phyloP scores from a whole-genome alignment of 345 rosid species.

The Euphorbia tirucalli region DNA sequence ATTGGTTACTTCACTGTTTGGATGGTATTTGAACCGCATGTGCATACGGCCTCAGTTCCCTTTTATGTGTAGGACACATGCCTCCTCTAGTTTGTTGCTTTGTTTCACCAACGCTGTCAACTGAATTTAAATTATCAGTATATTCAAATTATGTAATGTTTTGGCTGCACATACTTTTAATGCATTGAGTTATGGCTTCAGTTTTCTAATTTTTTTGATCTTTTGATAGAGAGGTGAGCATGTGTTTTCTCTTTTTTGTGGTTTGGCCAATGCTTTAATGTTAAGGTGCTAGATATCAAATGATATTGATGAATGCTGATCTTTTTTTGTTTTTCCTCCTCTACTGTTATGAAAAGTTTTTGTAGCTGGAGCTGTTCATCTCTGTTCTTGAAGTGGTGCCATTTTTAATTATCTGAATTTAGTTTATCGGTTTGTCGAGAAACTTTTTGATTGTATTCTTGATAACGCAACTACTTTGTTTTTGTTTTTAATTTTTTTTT shows the following conservation, averaged over 20 bases:
- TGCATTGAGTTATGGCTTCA: not conserved
- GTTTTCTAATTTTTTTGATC: not conserved
- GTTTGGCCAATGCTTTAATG: not conserved
- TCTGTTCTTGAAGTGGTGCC: not conserved
- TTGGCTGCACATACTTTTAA: not conserved
- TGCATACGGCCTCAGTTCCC: not conserved
- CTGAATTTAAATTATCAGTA: not conserved
- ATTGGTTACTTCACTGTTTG: not conserved
- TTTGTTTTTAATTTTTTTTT: not conserved
- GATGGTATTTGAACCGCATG: not conserved
- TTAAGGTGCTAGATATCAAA: not conserved
- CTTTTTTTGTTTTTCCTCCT: not conserved
- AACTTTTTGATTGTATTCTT: not conserved
- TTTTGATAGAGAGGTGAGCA: not conserved
- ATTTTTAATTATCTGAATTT: not conserved
- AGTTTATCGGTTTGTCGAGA: not conserved
- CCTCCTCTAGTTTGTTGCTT: too few relatives aligned
- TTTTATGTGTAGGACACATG: too few relatives aligned
- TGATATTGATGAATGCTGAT: not conserved
- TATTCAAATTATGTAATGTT: not conserved
- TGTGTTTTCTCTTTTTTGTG: not conserved
- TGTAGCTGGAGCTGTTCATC: not conserved
- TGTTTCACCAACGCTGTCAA: too few relatives aligned
- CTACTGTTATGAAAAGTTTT: not conserved
- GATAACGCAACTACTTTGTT: not conserved